phyloP scores from a whole-genome alignment of 768 basidiomycete species.

The Tulasnella sp. region DNA sequence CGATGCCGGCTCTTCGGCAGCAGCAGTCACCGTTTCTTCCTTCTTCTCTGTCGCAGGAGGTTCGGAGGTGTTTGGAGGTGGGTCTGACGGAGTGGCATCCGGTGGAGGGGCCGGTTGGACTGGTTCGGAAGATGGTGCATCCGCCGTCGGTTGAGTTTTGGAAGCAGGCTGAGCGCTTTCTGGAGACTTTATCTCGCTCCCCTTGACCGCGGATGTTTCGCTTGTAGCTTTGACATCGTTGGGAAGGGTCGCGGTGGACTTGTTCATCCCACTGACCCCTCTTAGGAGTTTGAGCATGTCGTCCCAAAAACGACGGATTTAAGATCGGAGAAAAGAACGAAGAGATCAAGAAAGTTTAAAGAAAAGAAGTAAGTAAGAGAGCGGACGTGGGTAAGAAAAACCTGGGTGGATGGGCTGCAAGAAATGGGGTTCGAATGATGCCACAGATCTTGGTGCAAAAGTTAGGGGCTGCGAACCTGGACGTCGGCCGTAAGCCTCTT shows the following conservation, averaged over 20 bases:
- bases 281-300: constrained; percentile 3
- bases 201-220: neutral
- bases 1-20: neutral
- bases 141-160: neutral
- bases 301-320: neutral
- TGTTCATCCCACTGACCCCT: neutral
- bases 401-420: neutral
- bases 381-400: neutral
- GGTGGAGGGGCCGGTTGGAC: neutral
- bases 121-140: neutral
- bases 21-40: neutral
- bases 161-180: neutral
- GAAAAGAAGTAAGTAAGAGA: neutral
- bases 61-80: neutral
- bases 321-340: neutral
- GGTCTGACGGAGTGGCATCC: neutral
- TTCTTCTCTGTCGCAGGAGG: neutral
- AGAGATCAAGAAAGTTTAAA: neutral
- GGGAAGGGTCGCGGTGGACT: constrained; percentile 6
- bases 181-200: neutral
- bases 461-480: neutral
- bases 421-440: constrained; percentile 4
- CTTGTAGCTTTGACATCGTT: neutral
- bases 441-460: neutral
- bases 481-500: neutral